Percentiles rank a stretch among this genome's conserved stretches.
phyloP scores from a whole-genome alignment of 176 grass and related monocot species.

The Bothriochloa decipiens region DNA sequence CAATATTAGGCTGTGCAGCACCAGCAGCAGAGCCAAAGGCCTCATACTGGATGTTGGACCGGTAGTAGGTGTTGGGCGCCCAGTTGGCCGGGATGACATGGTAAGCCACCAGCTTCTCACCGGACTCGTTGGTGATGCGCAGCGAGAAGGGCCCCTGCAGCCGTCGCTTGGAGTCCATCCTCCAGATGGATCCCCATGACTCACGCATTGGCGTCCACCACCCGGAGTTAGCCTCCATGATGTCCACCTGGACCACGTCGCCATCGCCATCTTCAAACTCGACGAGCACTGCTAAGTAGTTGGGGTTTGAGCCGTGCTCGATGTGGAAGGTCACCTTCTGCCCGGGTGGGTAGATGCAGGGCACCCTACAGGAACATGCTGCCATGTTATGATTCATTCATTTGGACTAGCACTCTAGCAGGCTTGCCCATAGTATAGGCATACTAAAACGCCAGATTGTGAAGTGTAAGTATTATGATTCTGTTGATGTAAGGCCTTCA shows the following conservation, averaged over 20 bases:
- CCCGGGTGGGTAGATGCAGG: not conserved
- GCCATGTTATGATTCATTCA: not conserved
- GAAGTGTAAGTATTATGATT: not conserved
- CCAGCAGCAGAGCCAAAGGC: not conserved
- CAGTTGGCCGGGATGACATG: not conserved
- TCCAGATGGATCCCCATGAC: conserved; percentile 8
- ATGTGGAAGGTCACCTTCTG: not conserved
- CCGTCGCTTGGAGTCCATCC: not conserved
- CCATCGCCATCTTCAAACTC: not conserved
- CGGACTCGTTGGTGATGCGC: conserved; percentile 3
- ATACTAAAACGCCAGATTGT: not conserved
- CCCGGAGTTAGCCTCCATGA: not conserved
- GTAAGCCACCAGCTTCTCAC: not conserved
- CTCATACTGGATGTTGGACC: not conserved
- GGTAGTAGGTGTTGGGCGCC: not conserved
- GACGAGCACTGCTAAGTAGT: not conserved
- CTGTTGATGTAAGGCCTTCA: not conserved
- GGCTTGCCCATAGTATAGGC: not conserved
- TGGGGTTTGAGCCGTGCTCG: not conserved
- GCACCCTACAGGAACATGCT: not conserved
- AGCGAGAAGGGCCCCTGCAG: not conserved
- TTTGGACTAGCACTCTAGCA: not conserved
- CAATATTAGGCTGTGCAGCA: not conserved
- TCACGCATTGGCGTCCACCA: not conserved
- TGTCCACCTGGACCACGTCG: not conserved